Percentiles rank a stretch among this genome's conserved stretches.
phyloP scores from a whole-genome alignment of 192 early-diverging fungal species.

The Kickxella alabastrina region DNA sequence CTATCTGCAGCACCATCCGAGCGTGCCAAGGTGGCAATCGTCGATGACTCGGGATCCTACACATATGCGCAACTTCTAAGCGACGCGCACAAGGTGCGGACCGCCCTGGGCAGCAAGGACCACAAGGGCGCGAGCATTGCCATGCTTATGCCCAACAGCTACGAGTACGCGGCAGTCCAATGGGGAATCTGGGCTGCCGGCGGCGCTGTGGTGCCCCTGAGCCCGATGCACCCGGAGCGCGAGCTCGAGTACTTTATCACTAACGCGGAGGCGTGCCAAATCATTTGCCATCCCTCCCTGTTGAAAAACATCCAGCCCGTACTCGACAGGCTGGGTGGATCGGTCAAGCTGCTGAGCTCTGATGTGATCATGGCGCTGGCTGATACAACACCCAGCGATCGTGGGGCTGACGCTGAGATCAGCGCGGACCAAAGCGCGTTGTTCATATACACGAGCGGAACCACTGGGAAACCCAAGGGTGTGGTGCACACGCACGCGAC shows the following conservation, averaged over 20 bases:
- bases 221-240: conserved; percentile 62
- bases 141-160: conserved; percentile 55
- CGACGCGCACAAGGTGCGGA: conserved; percentile 37
- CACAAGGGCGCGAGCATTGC: conserved; percentile 42
- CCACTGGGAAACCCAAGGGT: conserved; percentile 75
- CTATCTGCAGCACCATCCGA: conserved; percentile 8
- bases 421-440: conserved; percentile 55
- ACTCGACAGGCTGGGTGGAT: conserved; percentile 28
- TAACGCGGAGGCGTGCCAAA: conserved; percentile 59
- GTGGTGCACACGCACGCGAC: conserved; percentile 69
- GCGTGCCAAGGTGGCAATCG: conserved; percentile 19
- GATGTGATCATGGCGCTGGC: conserved; percentile 17
- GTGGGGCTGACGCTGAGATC: conserved; percentile 10
- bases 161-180: conserved; percentile 63
- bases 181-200: conserved; percentile 77
- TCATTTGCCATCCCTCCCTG: conserved; percentile 58
- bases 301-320: conserved; percentile 23
- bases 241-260: conserved; percentile 74
- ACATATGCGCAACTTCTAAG: conserved; percentile 37
- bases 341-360: conserved; percentile 14
- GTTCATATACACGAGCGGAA: conserved; percentile 79
- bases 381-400: neutral
- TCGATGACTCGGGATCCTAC: conserved; percentile 37
- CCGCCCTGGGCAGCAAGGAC: conserved; percentile 19
- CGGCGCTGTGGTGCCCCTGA: conserved; percentile 77